Conservation (phyloP, 2,329 filamentous ascomycete genomes). For the Penicillium sp. region DNA sequence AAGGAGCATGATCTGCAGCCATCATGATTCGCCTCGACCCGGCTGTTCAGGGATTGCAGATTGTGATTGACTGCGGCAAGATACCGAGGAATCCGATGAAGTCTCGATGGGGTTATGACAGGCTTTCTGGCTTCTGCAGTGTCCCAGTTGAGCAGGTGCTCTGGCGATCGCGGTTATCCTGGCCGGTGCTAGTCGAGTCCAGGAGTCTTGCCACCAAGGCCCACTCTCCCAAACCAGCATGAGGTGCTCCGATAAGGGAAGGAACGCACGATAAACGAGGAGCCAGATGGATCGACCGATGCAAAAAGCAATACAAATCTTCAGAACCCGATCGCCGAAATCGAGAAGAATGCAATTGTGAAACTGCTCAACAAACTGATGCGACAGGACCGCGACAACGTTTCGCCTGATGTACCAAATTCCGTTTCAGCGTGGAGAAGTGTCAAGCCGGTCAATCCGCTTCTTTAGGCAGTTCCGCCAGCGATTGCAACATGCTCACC, state of each 20-base stretch:
- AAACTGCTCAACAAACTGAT: too few relatives aligned
- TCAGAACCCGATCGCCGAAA: background rate
- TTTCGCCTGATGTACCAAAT: too few relatives aligned
- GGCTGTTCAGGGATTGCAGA: background rate
- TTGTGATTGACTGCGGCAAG: background rate
- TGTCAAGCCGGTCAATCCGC: background rate
- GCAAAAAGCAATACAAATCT: background rate
- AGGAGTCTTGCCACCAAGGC: background rate
- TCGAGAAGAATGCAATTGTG: too few relatives aligned
- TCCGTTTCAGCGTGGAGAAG: background rate
- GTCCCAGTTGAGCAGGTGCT: background rate
- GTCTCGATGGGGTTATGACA: too few relatives aligned
- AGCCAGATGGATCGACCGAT: background rate
- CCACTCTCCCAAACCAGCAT: background rate
- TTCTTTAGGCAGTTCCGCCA: background rate
- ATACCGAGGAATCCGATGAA: too few relatives aligned
- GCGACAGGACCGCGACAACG: too few relatives aligned
- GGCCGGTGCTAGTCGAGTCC: background rate
- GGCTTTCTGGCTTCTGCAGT: background rate
- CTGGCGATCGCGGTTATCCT: background rate
- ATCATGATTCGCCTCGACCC: background rate
- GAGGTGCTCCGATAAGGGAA: background rate
- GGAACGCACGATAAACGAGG: background rate
- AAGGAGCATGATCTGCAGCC: background rate
- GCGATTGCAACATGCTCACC: background rate